A percentile compares a stretch with the other conserved stretches of the same genome.
Conservation (phyloP, 139 green algal genomes). For the Chlorella sp. region DNA sequence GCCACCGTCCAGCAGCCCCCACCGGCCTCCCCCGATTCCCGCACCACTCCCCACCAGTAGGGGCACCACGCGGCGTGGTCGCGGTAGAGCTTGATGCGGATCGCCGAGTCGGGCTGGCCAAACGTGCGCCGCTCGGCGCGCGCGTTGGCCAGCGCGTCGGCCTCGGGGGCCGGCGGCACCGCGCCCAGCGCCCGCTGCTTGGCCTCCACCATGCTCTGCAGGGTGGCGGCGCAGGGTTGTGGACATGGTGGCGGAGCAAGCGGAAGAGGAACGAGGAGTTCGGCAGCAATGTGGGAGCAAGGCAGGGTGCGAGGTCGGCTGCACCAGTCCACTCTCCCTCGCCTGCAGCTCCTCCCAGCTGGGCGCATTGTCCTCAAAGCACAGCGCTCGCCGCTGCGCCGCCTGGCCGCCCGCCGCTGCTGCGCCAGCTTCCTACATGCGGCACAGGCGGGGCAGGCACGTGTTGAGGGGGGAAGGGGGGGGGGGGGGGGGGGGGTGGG, state of each 20-base stretch:
- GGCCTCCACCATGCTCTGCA: slow-evolving; percentile 43
- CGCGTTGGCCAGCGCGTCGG: slow-evolving; percentile 66
- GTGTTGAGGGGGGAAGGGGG: too few relatives aligned
- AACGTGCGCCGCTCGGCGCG: slow-evolving; percentile 74
- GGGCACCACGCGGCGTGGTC: slow-evolving; percentile 82
- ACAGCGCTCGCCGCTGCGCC: neutral
- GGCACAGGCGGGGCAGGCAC: too few relatives aligned
- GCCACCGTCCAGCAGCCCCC: neutral
- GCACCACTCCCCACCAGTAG: slow-evolving; percentile 11
- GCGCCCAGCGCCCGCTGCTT: slow-evolving; percentile 26
- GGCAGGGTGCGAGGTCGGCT: too few relatives aligned
- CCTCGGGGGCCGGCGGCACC: slow-evolving; percentile 31
- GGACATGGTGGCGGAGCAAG: too few relatives aligned
- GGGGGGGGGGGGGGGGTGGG: too few relatives aligned
- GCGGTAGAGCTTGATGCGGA: slow-evolving; percentile 70
- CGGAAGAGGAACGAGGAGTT: too few relatives aligned
- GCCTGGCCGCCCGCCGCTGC: neutral
- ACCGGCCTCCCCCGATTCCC: neutral
- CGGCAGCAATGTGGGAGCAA: too few relatives aligned
- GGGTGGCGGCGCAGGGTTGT: neutral
- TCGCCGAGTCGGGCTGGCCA: slow-evolving; percentile 49
- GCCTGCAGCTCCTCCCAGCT: slow-evolving; percentile 62
- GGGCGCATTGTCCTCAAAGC: slow-evolving; percentile 68
- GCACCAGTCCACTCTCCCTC: too few relatives aligned
- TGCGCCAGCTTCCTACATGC: too few relatives aligned